These are phyloP conservation scores for Aspergillus sp. DNA, from an alignment of 2,329 filamentous ascomycete species.

Conservation along the genomic window DNA sequence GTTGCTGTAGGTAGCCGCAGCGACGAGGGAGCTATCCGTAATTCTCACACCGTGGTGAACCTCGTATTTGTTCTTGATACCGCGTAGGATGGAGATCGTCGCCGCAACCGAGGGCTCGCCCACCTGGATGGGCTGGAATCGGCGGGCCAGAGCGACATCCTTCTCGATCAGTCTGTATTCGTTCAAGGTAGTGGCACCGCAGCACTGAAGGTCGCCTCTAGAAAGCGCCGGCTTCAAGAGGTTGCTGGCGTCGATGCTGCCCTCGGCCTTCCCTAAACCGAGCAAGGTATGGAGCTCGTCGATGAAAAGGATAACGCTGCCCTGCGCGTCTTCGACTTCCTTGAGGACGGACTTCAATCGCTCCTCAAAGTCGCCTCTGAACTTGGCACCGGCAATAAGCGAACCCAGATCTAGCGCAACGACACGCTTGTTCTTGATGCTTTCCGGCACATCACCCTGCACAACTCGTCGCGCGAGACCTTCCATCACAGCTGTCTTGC, in stretches of 20 bases:
- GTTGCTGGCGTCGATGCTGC: constrained; percentile 93
- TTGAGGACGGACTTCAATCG: constrained; percentile 81
- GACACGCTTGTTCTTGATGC: constrained; percentile 87
- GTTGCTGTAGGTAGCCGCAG: constrained; percentile 84
- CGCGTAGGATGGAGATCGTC: constrained; percentile 87
- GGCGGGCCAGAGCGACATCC: constrained; percentile 80
- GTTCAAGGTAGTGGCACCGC: constrained; percentile 83
- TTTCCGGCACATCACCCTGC: constrained; percentile 86
- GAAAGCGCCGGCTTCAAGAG: constrained; percentile 89
- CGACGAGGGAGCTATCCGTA: constrained; percentile 82
- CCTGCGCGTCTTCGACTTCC: constrained; percentile 81
- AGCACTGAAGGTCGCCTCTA: constrained; percentile 86
- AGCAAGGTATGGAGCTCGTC: constrained; percentile 89
- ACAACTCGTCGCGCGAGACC: constrained; percentile 85
- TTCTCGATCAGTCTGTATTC: constrained; percentile 95
- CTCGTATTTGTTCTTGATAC: constrained; percentile 96
- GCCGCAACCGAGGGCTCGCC: constrained; percentile 84
- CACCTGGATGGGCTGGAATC: constrained; percentile 93
- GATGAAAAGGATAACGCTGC: constrained; percentile 86
- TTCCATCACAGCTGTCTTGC: constrained; percentile 89
- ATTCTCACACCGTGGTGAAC: constrained; percentile 95
- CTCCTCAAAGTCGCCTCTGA: constrained; percentile 92
- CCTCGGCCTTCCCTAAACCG: constrained; percentile 88
- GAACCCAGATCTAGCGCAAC: constrained; percentile 81
- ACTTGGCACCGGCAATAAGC: constrained; percentile 91